Conservation (phyloP, 1,284 basidiomycete species). For the Malassezia nana region DNA sequence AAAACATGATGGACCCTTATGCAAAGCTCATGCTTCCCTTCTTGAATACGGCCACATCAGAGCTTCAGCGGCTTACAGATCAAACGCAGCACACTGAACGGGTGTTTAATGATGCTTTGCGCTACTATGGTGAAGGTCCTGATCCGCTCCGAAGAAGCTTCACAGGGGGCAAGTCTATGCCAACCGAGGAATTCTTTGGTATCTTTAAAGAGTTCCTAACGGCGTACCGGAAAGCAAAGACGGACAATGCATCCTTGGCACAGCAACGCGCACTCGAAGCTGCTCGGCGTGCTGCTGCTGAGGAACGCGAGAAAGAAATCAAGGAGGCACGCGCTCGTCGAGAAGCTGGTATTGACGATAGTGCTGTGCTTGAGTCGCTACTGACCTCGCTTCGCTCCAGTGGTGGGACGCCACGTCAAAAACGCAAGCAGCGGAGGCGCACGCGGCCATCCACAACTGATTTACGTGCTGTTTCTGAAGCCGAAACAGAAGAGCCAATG, state of each 20-base stretch:
- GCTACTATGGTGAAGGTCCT: conserved; percentile 46
- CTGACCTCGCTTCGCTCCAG: conserved; percentile 36
- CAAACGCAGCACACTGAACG: conserved; percentile 44
- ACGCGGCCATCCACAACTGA: neutral
- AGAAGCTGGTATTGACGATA: conserved; percentile 43
- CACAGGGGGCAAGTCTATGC: conserved; percentile 35
- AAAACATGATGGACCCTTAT: conserved; percentile 42
- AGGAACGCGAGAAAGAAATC: conserved; percentile 41
- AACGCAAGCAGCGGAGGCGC: conserved; percentile 27
- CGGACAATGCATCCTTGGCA: conserved; percentile 37
- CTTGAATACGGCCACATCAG: conserved; percentile 30
- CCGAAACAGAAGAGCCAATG: neutral
- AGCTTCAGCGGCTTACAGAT: conserved; percentile 37
- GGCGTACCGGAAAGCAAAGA: conserved; percentile 44
- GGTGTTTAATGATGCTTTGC: conserved; percentile 39
- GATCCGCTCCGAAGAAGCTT: conserved; percentile 45
- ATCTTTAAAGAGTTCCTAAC: conserved; percentile 46
- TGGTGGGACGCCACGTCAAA: conserved; percentile 38
- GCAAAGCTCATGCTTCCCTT: conserved; percentile 47
- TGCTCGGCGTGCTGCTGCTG: conserved; percentile 39
- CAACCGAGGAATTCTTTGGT: conserved; percentile 48
- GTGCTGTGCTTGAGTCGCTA: conserved; percentile 43
- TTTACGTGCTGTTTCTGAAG: neutral
- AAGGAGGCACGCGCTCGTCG: conserved; percentile 38
- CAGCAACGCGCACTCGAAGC: conserved; percentile 43